Percentiles rank a stretch among this genome's conserved stretches.
Evolutionary conservation across 495 filamentous ascomycete genomes (phyloP).

Genomic region (Penicillium turbatum): DNA sequence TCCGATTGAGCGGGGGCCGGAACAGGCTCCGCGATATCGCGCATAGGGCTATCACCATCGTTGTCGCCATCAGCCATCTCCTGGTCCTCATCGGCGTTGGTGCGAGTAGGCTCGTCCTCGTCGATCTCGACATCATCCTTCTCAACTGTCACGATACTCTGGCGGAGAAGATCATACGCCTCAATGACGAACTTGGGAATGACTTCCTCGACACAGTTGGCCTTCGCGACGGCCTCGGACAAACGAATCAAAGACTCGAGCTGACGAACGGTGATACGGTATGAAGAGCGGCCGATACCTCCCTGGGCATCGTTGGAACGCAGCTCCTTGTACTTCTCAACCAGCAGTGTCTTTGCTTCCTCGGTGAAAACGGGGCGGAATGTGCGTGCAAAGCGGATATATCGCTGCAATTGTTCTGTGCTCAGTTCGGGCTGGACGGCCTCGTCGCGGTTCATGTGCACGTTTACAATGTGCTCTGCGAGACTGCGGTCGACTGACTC

Average conservation of each 20-base stretch:
- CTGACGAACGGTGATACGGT: slow-evolving; percentile 95
- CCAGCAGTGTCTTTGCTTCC: slow-evolving; percentile 78
- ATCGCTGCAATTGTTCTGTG: slow-evolving; percentile 94
- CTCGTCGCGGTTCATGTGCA: slow-evolving; percentile 87
- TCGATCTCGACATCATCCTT: slow-evolving; percentile 98
- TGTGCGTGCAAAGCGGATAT: slow-evolving; percentile 92
- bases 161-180: slow-evolving; percentile 80
- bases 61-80: slow-evolving; percentile 48
- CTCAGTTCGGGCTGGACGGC: slow-evolving; percentile 89
- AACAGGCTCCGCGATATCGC: slow-evolving; percentile 35
- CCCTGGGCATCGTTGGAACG: slow-evolving; percentile 92
- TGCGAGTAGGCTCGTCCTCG: slow-evolving; percentile 57
- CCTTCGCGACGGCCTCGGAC: slow-evolving; percentile 93
- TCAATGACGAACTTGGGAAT: slow-evolving; percentile 80
- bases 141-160: slow-evolving; percentile 96
- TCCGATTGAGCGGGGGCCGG: slow-evolving; percentile 36
- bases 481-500: slow-evolving; percentile 85
- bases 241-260: slow-evolving; percentile 92
- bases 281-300: slow-evolving; percentile 85
- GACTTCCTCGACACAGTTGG: slow-evolving; percentile 92
- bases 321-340: slow-evolving; percentile 94
- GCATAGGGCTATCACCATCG: slow-evolving; percentile 72
- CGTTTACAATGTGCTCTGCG: slow-evolving; percentile 88
- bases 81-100: slow-evolving; percentile 29
- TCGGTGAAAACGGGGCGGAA: slow-evolving; percentile 91